phyloP scores from a whole-genome alignment of 2,329 filamentous ascomycete genomes.

The Botryotinia narcissicola region DNA sequence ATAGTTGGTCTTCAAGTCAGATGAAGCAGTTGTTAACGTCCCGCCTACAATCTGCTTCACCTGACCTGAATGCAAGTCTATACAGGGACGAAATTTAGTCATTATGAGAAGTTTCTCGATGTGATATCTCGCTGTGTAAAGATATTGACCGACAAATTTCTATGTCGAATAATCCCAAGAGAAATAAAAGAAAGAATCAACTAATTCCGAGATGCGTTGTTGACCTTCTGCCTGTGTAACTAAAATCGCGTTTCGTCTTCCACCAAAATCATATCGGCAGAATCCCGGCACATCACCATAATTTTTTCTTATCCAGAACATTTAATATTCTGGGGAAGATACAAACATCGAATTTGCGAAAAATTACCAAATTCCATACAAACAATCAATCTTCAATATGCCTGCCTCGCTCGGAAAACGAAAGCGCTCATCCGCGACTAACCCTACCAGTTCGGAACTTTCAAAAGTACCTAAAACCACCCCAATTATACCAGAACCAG shows the following conservation, averaged over 20 bases:
- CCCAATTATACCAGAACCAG: background rate
- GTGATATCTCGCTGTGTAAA: background rate
- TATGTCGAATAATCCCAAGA: background rate
- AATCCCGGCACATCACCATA: background rate
- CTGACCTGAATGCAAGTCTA: constrained; percentile 94
- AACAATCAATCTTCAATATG: constrained; percentile 24
- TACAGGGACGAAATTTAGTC: constrained; percentile 94
- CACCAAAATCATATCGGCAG: constrained; percentile 18
- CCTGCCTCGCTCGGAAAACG: constrained; percentile 46
- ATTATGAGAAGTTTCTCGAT: constrained; percentile 48
- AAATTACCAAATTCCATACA: constrained; percentile 1
- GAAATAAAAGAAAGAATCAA: background rate
- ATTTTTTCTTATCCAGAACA: constrained; percentile 7
- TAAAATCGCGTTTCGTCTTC: background rate
- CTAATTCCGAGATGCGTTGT: background rate
- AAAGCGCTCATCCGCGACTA: constrained; percentile 44
- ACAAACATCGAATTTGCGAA: background rate
- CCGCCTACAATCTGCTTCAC: constrained; percentile 99
- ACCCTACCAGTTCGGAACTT: constrained; percentile 28
- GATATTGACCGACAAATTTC: background rate
- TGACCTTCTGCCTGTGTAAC: background rate
- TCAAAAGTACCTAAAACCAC: background rate
- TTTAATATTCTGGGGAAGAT: constrained; percentile 21
- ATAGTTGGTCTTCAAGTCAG: constrained; percentile 83
- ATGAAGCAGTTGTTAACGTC: constrained; percentile 69